These are phyloP conservation scores for Umbilicus rupestris DNA, from an alignment of 164 flowering plant genomes.

Conservation along the genomic window DNA sequence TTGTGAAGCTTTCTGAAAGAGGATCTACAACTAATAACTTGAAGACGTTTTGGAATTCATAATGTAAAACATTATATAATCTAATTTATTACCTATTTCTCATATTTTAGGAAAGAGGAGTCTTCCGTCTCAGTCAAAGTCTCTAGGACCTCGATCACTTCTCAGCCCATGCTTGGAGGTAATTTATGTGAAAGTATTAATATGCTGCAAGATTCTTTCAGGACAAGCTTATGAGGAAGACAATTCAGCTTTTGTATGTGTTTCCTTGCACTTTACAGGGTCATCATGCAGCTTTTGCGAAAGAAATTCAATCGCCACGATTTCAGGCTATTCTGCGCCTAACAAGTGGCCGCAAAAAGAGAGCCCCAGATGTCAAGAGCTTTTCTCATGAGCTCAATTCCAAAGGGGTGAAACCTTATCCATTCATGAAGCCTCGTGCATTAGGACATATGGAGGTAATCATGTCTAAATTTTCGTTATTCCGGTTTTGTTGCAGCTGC, in stretches of 20 bases:
- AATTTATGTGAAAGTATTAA: conserved; percentile 8
- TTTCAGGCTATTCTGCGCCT: conserved; percentile 80
- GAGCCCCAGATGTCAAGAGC: conserved; percentile 69
- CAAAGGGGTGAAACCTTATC: conserved; percentile 82
- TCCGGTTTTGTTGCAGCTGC: background rate
- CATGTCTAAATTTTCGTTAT: background rate
- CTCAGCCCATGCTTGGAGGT: conserved; percentile 48
- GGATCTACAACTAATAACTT: no score
- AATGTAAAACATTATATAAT: no score
- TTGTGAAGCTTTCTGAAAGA: no score
- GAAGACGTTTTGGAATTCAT: no score
- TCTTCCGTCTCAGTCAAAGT: conserved; percentile 50
- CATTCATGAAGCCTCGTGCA: conserved; percentile 79
- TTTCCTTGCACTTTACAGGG: conserved; percentile 26
- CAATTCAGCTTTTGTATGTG: background rate
- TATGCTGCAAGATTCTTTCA: background rate
- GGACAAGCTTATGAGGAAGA: background rate
- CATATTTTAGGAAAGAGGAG: conserved; percentile 43
- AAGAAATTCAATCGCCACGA: conserved; percentile 86
- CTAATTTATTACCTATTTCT: background rate
- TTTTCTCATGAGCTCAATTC: conserved; percentile 97
- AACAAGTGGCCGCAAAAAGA: conserved; percentile 79
- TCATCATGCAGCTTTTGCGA: conserved; percentile 40
- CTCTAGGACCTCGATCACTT: conserved; percentile 27
- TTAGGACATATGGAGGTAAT: conserved; percentile 71